A percentile compares a stretch with the other conserved stretches of the same genome.
These are phyloP conservation scores for Candida stauntonica DNA, from an alignment of 805 yeast species.

Conservation along the genomic window DNA sequence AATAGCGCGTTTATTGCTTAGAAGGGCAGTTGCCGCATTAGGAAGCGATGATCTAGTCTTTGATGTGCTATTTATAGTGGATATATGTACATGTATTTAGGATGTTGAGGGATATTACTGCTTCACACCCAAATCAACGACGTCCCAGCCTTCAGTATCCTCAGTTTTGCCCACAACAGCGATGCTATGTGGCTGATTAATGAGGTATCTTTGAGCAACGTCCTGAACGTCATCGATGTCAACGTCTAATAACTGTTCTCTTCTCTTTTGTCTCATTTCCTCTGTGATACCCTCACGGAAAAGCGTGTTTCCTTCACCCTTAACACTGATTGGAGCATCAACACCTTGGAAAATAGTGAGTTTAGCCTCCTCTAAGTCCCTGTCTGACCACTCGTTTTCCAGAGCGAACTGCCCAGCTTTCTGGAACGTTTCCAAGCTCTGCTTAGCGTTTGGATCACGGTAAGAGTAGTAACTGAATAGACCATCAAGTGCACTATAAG, in stretches of 20 bases:
- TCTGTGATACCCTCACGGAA: slow-evolving; percentile 71
- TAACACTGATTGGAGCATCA: slow-evolving; percentile 84
- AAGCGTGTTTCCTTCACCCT: slow-evolving; percentile 65
- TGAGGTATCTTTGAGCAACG: slow-evolving; percentile 65
- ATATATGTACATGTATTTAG: too few species aligned
- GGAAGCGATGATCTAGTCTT: too few species aligned
- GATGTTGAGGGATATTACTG: too few species aligned
- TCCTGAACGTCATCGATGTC: slow-evolving; percentile 53
- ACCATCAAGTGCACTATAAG: slow-evolving; percentile 78
- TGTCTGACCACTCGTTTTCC: slow-evolving; percentile 47
- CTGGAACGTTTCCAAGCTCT: slow-evolving; percentile 58
- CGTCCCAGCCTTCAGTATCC: slow-evolving; percentile 15
- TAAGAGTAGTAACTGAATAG: slow-evolving; percentile 80
- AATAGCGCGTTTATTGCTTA: neutral
- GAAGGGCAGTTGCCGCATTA: neutral
- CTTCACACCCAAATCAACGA: slow-evolving; percentile 19
- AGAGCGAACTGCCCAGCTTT: slow-evolving; percentile 47
- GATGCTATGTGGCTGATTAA: slow-evolving; percentile 27
- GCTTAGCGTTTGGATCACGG: slow-evolving; percentile 85
- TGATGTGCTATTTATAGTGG: too few species aligned
- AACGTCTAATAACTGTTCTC: slow-evolving; percentile 69
- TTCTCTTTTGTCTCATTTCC: slow-evolving; percentile 73
- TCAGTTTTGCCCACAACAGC: slow-evolving; percentile 42
- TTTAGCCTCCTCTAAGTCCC: slow-evolving; percentile 84
- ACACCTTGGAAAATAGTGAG: slow-evolving; percentile 84